Conservation (phyloP, 805 yeast genomes). For the Candida verbasci region DNA sequence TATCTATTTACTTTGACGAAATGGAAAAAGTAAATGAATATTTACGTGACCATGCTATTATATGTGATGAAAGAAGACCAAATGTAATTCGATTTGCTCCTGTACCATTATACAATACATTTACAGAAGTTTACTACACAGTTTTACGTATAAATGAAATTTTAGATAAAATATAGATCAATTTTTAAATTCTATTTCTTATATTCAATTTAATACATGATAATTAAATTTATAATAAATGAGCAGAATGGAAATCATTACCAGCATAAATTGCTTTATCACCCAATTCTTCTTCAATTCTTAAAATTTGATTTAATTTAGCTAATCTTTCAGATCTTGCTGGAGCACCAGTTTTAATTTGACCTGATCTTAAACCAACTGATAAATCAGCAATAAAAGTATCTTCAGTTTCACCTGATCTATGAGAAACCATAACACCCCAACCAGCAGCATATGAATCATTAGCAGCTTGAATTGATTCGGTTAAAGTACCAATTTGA, state of each 20-base stretch:
- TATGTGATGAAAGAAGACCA: constrained; percentile 88
- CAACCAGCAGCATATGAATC: constrained; percentile 94
- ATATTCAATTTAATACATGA: background rate
- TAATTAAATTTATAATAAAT: background rate
- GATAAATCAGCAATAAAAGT: constrained; percentile 95
- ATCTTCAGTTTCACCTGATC: constrained; percentile 99
- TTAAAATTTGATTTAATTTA: constrained; percentile 95
- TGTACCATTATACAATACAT: constrained; percentile 75
- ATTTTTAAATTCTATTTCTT: background rate
- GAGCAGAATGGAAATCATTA: constrained; percentile 69
- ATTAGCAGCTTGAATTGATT: constrained; percentile 95
- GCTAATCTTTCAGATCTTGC: constrained; percentile 99
- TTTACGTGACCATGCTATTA: constrained; percentile 56
- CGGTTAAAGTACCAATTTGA: constrained; percentile 97
- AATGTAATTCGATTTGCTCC: constrained; percentile 91
- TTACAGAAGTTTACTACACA: constrained; percentile 53
- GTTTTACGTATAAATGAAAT: constrained; percentile 42
- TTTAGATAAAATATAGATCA: constrained; percentile 11
- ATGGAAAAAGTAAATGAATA: constrained; percentile 59
- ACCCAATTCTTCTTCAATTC: constrained; percentile 98
- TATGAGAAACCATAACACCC: constrained; percentile 99
- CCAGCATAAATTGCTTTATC: constrained; percentile 97
- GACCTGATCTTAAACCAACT: constrained; percentile 98
- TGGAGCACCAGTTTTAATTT: constrained; percentile 99
- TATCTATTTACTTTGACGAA: constrained; percentile 63